These are phyloP conservation scores for Wickerhamomyces bisporus DNA, from an alignment of 805 yeast genomes.

Conservation along the genomic window DNA sequence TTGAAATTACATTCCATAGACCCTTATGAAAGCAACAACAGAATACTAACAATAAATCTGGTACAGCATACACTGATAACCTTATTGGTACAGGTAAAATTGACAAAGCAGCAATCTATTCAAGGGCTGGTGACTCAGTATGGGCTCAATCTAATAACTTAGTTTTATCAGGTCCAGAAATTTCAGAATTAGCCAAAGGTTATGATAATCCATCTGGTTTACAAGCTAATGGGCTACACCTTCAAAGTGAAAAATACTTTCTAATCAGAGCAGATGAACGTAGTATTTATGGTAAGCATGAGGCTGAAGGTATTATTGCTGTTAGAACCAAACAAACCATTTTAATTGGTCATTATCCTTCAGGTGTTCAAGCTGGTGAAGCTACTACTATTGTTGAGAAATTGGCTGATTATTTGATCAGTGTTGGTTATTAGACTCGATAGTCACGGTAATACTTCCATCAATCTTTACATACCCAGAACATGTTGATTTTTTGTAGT, in stretches of 20 bases:
- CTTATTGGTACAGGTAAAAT: conserved; percentile 80
- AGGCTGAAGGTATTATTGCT: conserved; percentile 80
- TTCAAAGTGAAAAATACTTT: conserved; percentile 83
- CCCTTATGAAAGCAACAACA: neutral
- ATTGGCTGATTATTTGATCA: conserved; percentile 89
- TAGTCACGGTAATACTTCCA: too few species aligned
- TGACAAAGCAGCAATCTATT: conserved; percentile 89
- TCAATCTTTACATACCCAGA: too few species aligned
- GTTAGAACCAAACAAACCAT: conserved; percentile 94
- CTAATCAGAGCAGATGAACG: conserved; percentile 85
- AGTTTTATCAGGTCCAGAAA: conserved; percentile 61
- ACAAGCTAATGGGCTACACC: conserved; percentile 82
- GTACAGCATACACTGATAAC: conserved; percentile 88
- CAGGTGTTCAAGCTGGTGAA: conserved; percentile 88
- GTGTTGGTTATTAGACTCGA: conserved; percentile 67
- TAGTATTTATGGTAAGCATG: conserved; percentile 89
- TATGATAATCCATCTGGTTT: conserved; percentile 73
- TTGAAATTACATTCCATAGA: neutral
- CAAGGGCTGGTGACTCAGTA: conserved; percentile 88
- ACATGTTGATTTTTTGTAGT: too few species aligned
- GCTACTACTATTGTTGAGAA: conserved; percentile 94
- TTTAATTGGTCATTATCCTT: conserved; percentile 89
- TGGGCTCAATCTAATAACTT: conserved; percentile 87
- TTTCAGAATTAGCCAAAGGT: conserved; percentile 68
- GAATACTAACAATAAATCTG: neutral